A percentile compares a stretch with the other conserved stretches of the same genome.
phyloP scores from a whole-genome alignment of 176 grass and related monocot species.

The Luzula sylvatica region DNA sequence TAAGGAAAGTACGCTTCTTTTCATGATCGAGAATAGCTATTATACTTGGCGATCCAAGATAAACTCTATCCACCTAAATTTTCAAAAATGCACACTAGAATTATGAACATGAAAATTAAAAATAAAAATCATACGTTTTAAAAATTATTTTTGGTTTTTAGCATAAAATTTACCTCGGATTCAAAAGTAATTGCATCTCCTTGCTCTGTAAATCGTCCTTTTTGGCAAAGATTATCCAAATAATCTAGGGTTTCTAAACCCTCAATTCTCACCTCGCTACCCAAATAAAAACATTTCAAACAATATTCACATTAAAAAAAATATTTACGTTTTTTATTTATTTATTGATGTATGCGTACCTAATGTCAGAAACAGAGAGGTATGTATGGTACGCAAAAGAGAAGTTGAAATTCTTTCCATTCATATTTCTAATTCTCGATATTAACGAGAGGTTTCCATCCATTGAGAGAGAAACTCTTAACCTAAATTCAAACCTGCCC shows the following conservation, averaged over 20 bases:
- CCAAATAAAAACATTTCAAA: slow-evolving; percentile 1
- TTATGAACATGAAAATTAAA: neutral
- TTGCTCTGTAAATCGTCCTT: slow-evolving; percentile 78
- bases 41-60: slow-evolving; percentile 71
- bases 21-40: slow-evolving; percentile 92
- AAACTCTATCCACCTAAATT: slow-evolving; percentile 75
- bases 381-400: slow-evolving; percentile 98
- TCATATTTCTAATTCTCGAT: slow-evolving; percentile 79
- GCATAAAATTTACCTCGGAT: slow-evolving; percentile 49
- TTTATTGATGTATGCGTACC: slow-evolving; percentile 39
- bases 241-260: slow-evolving; percentile 95
- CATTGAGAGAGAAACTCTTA: slow-evolving; percentile 70
- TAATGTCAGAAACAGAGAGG: slow-evolving; percentile 90
- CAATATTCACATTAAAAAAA: neutral
- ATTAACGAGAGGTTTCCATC: slow-evolving; percentile 57
- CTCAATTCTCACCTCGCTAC: slow-evolving; percentile 92
- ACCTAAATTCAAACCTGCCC: slow-evolving; percentile 78
- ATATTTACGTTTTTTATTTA: neutral
- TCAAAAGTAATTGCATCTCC: slow-evolving; percentile 94
- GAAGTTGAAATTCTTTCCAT: slow-evolving; percentile 83
- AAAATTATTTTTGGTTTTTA: neutral
- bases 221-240: slow-evolving; percentile 65
- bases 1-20: slow-evolving; percentile 78
- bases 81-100: neutral
- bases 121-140: neutral